Conservation (phyloP, 805 yeast genomes). For the Metschnikowia anglica region DNA sequence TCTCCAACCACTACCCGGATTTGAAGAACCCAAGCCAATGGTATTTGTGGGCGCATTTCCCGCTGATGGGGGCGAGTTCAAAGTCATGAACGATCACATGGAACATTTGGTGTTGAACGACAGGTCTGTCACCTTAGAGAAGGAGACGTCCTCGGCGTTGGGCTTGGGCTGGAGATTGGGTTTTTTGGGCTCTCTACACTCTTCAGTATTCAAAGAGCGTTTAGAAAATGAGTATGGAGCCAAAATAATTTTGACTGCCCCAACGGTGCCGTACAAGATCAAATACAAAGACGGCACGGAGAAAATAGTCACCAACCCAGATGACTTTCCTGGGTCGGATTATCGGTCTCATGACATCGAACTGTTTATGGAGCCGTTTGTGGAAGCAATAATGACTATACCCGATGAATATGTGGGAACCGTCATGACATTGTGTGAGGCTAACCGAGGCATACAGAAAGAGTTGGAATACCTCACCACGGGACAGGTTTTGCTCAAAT, state of each 20-base stretch:
- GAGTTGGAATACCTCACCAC: constrained; percentile 75
- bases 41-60: constrained; percentile 98
- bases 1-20: constrained; percentile 84
- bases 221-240: constrained; percentile 94
- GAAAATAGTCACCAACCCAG: constrained; percentile 79
- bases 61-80: constrained; percentile 89
- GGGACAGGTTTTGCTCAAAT: constrained; percentile 79
- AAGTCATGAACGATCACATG: constrained; percentile 83
- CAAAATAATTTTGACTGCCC: constrained; percentile 86
- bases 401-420: constrained; percentile 88
- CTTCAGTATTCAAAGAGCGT: constrained; percentile 90
- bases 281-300: constrained; percentile 65
- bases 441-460: constrained; percentile 77
- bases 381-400: constrained; percentile 84
- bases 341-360: constrained; percentile 48
- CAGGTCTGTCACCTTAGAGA: constrained; percentile 82
- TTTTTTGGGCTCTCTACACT: constrained; percentile 90
- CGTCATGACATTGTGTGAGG: constrained; percentile 83
- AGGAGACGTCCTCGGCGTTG: constrained; percentile 89
- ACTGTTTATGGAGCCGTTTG: constrained; percentile 75
- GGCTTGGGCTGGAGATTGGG: constrained; percentile 99
- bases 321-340: constrained; percentile 76
- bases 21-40: constrained; percentile 97
- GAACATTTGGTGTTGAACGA: constrained; percentile 88
- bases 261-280: constrained; percentile 90